Conservation (phyloP, 2,329 filamentous ascomycete genomes). For the Nemania sp. region DNA sequence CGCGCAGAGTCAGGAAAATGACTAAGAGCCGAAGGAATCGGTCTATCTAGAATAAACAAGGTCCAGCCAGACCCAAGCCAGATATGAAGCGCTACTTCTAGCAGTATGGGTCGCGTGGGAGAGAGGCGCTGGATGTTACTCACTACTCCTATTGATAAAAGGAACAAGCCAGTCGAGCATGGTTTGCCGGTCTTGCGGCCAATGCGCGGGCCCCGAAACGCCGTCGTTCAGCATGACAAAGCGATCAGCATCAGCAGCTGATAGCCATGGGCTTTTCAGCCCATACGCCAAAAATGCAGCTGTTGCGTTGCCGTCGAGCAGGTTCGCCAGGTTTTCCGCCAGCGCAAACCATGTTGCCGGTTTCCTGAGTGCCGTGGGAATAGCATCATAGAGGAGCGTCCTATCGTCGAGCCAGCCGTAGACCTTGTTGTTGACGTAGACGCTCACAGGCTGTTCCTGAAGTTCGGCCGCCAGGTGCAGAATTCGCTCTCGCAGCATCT, state of each 20-base stretch:
- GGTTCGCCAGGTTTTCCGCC: slow-evolving; percentile 41
- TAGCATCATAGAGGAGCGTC: slow-evolving; percentile 42
- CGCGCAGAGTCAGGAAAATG: not conserved
- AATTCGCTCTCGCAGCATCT: slow-evolving; percentile 43
- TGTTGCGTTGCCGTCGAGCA: slow-evolving; percentile 48
- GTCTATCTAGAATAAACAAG: no score
- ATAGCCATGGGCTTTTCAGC: slow-evolving; percentile 18
- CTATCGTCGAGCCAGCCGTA: slow-evolving; percentile 47
- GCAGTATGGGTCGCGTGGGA: no score
- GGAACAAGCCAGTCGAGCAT: slow-evolving; percentile 44
- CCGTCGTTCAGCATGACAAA: slow-evolving; percentile 43
- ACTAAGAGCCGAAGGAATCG: no score
- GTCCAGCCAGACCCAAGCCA: no score
- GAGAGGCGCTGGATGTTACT: not conserved
- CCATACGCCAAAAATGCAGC: slow-evolving; percentile 44
- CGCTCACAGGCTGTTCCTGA: slow-evolving; percentile 45
- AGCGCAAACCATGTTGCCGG: slow-evolving; percentile 45
- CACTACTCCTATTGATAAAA: slow-evolving; percentile 39
- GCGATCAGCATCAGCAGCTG: slow-evolving; percentile 37
- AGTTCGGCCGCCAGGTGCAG: slow-evolving; percentile 42
- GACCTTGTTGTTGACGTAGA: slow-evolving; percentile 49
- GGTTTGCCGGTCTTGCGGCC: slow-evolving; percentile 41
- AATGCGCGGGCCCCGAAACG: slow-evolving; percentile 37
- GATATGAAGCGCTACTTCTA: no score
- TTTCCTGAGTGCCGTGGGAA: slow-evolving; percentile 48